Base-by-base conservation (phyloP, 1,284 basidiomycete genomes). In the Ceratobasidium sp. region DNA sequence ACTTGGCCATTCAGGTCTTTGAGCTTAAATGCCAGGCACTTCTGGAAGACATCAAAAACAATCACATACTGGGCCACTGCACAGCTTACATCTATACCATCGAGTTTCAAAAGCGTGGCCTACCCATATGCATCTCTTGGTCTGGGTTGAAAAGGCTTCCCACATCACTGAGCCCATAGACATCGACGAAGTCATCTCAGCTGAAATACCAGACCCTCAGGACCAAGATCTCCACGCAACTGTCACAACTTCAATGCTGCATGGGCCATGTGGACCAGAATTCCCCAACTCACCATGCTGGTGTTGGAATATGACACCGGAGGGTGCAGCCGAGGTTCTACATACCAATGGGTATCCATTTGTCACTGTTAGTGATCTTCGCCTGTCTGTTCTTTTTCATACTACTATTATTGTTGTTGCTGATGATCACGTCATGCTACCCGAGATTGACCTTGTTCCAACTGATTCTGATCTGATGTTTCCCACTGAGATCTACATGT, bases 31-130 rank as follows among this genome's bases (percentile, higher is more conserved):
- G 81, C 49, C 76, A 83, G 4, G 81, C 80, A 0, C 56, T 87
- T 0, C n/a, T 87, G 0, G 78, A 84, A 0, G 78, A 83, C 43
- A 82, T 85, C 34, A 59, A 76, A 74, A 83, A 82, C 72, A 68
- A 82, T n/a, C 79, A 80, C 5, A 76, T 78, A 24, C 82, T 85
- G 77, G 84, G 65, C 29, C 22, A 56, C 14, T 43, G 24, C 0
- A 80, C 80, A 29, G 84, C 81, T 0, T 71, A 82, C 69, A 81
- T 87, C 0, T 84, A 84, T 73, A 82, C 81, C 1, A 85, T 87
- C 74, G 85, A 88, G 75, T 88, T 85, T 71, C 87, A 88, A 76
- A 88, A 86, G 75, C 79, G 83, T 1, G 84, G 85, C 0, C 80
- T 87, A 0, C 85, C 85, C 86, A 87, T 69, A 82, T 84, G 76